Base-by-base conservation (phyloP, 495 filamentous ascomycete genomes). In the Lasiosphaeris hirsuta region DNA sequence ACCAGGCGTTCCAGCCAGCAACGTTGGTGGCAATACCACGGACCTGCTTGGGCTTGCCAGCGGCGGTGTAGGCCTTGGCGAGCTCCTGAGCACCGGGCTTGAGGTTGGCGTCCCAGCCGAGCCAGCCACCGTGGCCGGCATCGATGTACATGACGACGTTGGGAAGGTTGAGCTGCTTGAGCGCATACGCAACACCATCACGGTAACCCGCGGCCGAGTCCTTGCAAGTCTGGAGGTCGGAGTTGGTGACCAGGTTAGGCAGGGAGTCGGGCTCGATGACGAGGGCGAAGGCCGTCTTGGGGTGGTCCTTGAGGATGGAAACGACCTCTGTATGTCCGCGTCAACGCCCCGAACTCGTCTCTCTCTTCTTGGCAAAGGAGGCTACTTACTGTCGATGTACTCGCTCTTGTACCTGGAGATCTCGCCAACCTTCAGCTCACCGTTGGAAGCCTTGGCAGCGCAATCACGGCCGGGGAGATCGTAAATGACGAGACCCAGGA, bases 91-190 rank as follows among this genome's bases (percentile, higher is more conserved):
- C 89, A 17, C 86, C 88, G 50, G 86, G 86, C 59, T 78, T 66
- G 60, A 92, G 80, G 77, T 94, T 92, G 56, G 83, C 87, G 44
- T 84, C 74, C 90, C 90, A 94, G 62, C 90, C 89, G 56, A 92
- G 80, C 89, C 89, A 94, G 61, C 90, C 89, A 52, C 80, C 86
- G 76, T 89, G 86, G 70, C 87, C 89, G 54, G 87, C 89, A 66
- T 94, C 90, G 47, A 94, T 62, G 72, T 94, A 92, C 89, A 90
- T 90, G 61, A 86, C 72, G 56, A 92, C 88, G 72, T 92, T 91
- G 61, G 83, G 81, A 10, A 92, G 78, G 75, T 89, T 86, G 61
- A 92, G 78, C 58, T 81, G 72, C 61, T 80, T 80, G 59, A 92
- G 69, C 4, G 90, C 88, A 67, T 94, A 92, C 10, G 84, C 81